phyloP scores from a whole-genome alignment of 2,329 filamentous ascomycete genomes.

The Microdochium bolleyi region DNA sequence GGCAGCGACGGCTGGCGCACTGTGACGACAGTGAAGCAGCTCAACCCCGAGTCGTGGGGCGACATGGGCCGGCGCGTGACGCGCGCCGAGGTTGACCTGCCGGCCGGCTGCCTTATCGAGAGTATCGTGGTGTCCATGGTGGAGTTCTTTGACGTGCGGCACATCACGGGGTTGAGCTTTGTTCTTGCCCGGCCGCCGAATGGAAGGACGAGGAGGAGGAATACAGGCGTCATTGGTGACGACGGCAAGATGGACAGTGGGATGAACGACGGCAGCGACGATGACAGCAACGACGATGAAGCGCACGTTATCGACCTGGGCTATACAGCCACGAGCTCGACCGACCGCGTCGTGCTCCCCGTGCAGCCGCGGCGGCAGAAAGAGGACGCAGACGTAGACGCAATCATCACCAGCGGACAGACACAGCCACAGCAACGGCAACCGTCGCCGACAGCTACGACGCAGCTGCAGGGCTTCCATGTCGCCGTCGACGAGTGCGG shows the following conservation, averaged over 20 bases:
- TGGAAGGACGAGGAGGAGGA: not conserved
- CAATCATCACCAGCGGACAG: not conserved
- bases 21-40: constrained; percentile 4
- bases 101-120: constrained; percentile 2
- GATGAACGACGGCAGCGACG: not conserved
- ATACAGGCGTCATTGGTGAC: too few relatives aligned
- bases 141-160: constrained; percentile 10
- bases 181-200: constrained; percentile 1
- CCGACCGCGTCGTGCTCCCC: not conserved
- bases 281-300: not conserved
- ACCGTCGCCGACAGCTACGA: not conserved
- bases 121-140: constrained; percentile 12
- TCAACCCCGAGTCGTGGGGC: constrained; percentile 6
- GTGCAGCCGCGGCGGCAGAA: not conserved
- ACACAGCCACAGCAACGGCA: not conserved
- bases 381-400: not conserved
- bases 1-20: constrained; percentile 5
- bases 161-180: constrained; percentile 13
- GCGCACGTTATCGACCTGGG: not conserved
- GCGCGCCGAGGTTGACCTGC: constrained; percentile 9
- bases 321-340: not conserved
- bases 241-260: too few relatives aligned
- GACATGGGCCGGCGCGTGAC: constrained; percentile 5
- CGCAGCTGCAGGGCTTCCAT: constrained; percentile 11
- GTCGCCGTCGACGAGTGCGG: constrained; percentile 10